phyloP scores from a whole-genome alignment of 495 filamentous ascomycete genomes.

The Lasiosphaeria hispida region DNA sequence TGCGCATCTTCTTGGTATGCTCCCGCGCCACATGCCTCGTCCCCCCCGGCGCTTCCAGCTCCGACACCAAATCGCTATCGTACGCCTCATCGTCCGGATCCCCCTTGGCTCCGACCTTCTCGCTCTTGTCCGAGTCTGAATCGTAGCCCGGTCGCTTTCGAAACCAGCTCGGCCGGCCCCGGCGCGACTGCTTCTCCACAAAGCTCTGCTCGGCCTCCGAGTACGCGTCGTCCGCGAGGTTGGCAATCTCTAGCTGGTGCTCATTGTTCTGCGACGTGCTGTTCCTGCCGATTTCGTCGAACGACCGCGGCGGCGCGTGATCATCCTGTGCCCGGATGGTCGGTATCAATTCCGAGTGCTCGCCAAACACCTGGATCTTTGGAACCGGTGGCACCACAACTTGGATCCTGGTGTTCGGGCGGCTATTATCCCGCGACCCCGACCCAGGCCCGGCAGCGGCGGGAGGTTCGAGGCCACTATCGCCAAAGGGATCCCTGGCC shows the following conservation, averaged over 20 bases:
- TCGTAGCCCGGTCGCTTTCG: neutral
- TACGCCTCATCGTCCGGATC: conserved; percentile 2
- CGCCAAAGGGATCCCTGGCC: no score
- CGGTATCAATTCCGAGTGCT: neutral
- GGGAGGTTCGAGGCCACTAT: no score
- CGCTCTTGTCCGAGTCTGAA: neutral
- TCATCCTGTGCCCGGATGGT: neutral
- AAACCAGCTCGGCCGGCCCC: neutral
- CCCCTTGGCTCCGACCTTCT: conserved; percentile 1
- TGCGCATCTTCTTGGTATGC: conserved; percentile 6
- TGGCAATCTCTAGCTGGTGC: neutral
- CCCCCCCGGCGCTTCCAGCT: neutral
- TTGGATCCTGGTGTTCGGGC: no score
- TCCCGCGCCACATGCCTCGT: neutral
- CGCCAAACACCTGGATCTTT: neutral
- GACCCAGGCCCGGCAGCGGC: no score
- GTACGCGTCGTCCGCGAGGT: neutral
- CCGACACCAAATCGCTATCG: neutral
- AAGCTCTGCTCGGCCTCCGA: neutral
- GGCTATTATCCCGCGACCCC: no score
- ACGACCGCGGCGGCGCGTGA: neutral
- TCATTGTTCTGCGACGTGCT: conserved; percentile 7
- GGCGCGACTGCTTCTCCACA: neutral
- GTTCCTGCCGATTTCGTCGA: neutral
- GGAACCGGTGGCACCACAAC: no score